These are phyloP conservation scores for Claviceps maximensis DNA, from an alignment of 2,329 filamentous ascomycete genomes.

Conservation along the genomic window DNA sequence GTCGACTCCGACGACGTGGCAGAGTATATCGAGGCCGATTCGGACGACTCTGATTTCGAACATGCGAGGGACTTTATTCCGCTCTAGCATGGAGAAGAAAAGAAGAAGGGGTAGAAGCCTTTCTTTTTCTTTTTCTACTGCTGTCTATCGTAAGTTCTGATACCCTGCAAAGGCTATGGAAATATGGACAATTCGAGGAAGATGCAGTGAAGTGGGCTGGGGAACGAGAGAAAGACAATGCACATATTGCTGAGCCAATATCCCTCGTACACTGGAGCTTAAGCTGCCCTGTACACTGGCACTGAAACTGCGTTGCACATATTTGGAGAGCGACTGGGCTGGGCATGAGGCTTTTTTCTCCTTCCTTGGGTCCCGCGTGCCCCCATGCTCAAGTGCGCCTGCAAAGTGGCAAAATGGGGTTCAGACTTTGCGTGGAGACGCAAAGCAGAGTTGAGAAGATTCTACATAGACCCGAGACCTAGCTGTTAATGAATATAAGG, in stretches of 20 bases:
- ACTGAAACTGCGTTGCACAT: not conserved
- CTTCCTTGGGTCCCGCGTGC: not conserved
- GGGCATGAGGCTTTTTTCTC: not conserved
- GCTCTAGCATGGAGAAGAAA: slow-evolving; percentile 14
- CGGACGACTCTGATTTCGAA: slow-evolving; percentile 40
- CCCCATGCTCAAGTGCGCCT: not conserved
- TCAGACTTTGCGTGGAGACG: not conserved
- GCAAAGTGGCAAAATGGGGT: not conserved
- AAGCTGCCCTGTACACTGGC: not conserved
- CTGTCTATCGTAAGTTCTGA: slow-evolving; percentile 2
- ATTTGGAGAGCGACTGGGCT: not conserved
- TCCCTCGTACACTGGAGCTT: not conserved
- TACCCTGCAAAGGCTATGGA: not conserved
- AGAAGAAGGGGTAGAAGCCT: not conserved
- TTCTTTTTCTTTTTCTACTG: too few relatives aligned
- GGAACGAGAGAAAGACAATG: not conserved
- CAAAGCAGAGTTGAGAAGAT: not conserved
- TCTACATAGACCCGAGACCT: not conserved
- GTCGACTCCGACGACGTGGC: slow-evolving; percentile 65
- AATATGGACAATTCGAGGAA: not conserved
- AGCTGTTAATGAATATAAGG: not conserved
- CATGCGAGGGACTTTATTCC: slow-evolving; percentile 47
- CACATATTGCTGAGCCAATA: not conserved
- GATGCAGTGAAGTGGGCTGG: not conserved
- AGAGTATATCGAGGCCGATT: slow-evolving; percentile 47